Evolutionary conservation across 1,284 basidiomycete genomes (phyloP), one percentile per base, ranked within the genome.

Genomic region (Phellinidium pouzarii): DNA sequence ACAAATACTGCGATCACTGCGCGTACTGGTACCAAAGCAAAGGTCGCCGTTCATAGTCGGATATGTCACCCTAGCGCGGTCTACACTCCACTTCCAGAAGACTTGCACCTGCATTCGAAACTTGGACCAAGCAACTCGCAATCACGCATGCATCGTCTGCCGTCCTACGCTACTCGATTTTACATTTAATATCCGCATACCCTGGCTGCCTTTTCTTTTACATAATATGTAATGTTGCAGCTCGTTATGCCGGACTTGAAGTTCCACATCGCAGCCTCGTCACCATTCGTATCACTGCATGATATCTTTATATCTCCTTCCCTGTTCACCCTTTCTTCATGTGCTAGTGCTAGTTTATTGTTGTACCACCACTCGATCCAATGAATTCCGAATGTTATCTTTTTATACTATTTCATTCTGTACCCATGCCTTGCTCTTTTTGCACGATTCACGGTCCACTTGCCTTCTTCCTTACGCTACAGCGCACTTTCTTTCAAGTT

Each of bases 1-100:
- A 68, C 51, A 77, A 77, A 1, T 88, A 80, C 63, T 88, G 85
- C 63, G 61, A 64, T 23, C 69, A 76, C 48, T 88, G 84, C 66
- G 70, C 79, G 55, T 80, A 82, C 63, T 87, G 79, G 78, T 84
- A 75, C 65, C 68, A 74, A 57, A 72, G 71, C 40, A 57, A 57
- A 48, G 67, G 67, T 22, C 66, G 61, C 46, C 65, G 61, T 41
- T 63, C 60, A 47, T 56, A 49, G 47, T 14, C 14, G 11, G 31
- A 8, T 14, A 14, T 11, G 36, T 4, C 46, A 17, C 37, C 37
- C 37, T 7, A n/a, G 37, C 12, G 37, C 37, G 37, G 14, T n/a
- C 37, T 2, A 2, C n/a, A 40, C 31, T 40, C n/a, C 37, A n/a
- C 37, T 40, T 19, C 11, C 19, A 3, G 11, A 8, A 17, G 37